These are phyloP conservation scores for Komagataella ulmi DNA, from an alignment of 805 yeast genomes.

Conservation along the genomic window DNA sequence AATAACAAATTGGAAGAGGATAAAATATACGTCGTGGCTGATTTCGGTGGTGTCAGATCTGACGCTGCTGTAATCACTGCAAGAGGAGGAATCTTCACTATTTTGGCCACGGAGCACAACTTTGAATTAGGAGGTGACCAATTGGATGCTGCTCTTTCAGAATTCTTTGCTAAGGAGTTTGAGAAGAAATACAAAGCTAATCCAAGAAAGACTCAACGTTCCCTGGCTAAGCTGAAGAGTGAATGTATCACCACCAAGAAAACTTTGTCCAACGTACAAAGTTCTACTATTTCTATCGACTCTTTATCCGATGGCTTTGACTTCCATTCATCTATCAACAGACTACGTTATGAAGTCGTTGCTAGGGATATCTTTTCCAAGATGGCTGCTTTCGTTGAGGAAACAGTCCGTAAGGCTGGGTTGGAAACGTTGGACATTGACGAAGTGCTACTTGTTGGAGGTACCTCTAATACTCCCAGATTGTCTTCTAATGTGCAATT, in stretches of 20 bases:
- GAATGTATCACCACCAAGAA: constrained; percentile 79
- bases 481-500: constrained; percentile 61
- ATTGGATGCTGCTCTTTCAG: constrained; percentile 69
- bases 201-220: constrained; percentile 71
- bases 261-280: constrained; percentile 80
- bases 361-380: constrained; percentile 67
- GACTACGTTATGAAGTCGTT: constrained; percentile 84
- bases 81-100: constrained; percentile 88
- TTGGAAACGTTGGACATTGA: constrained; percentile 78
- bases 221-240: constrained; percentile 76
- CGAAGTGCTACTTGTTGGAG: constrained; percentile 87
- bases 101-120: constrained; percentile 77
- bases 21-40: constrained; percentile 82
- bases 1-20: constrained; percentile 40
- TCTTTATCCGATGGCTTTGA: constrained; percentile 90
- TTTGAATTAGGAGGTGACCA: constrained; percentile 76
- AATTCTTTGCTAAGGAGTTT: constrained; percentile 85
- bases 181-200: constrained; percentile 75
- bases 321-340: constrained; percentile 85
- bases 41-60: constrained; percentile 91
- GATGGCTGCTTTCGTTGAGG: constrained; percentile 66
- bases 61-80: constrained; percentile 91
- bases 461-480: constrained; percentile 87
- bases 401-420: constrained; percentile 67
- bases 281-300: constrained; percentile 88